Evolutionary conservation across 306 rosid species (phyloP), one percentile per base, ranked within the genome.

Genomic region (Albizia julibrissin): DNA sequence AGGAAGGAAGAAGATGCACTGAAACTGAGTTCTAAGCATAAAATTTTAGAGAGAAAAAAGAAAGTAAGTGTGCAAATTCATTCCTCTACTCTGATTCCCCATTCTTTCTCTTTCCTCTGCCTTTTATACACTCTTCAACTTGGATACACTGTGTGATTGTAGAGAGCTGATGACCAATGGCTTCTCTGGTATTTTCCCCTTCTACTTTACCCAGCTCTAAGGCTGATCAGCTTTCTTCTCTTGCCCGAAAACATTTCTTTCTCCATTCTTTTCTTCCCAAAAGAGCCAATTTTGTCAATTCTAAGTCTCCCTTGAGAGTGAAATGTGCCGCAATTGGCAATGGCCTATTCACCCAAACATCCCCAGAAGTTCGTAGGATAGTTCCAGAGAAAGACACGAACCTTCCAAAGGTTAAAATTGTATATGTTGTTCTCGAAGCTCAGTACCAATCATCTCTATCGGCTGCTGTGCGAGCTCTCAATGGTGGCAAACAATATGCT

Each of bases 391-490:
- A 93, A 13, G 80, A 79, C 24, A 86, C 49, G 3, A 89, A 82
- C 74, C 85, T 96, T 24, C 99, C 99, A 13, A 85, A 87, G 0
- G 98, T 96, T 18, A 96, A 93, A 83, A 66, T 96, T 24, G 97
- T 93, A 9, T 96, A 96, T 49, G 99, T 96, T 2, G 99, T 96
- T 5, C 88, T 96, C 40, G 99, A 96, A 68, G 99, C 99, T 67
- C 99, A 96, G 89, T 96, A 96, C 84, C 99, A 96, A 39, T 96
- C 99, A 27, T 87, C 99, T 5, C 89, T 96, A 26, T 84, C 96
- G 0, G 92, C 97, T 5, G 99, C 99, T 6, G 99, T 96, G 1
- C 82, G 86, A 72, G 78, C 92, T 42, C 91, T 96, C 62, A 96
- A 96, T 86, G 78, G 62, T 8, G 80, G 58, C 61, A 82, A 27